Conservation (phyloP, 179 eudicot species). For the Heliamphora ciliata region DNA sequence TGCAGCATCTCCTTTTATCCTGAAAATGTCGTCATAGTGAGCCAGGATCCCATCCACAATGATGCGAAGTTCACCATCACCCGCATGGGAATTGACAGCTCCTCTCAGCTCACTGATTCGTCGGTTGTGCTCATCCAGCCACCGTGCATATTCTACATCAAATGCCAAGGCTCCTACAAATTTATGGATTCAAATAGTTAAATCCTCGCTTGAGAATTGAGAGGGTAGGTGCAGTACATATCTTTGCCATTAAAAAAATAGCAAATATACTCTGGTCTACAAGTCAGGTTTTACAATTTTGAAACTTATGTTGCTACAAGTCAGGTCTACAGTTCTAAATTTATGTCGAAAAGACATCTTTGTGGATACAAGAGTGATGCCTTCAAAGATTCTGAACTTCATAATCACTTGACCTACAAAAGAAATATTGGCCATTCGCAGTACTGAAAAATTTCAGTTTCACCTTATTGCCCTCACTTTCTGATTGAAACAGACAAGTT, state of each 20-base stretch:
- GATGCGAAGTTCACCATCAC: conserved; percentile 86
- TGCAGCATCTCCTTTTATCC: conserved; percentile 84
- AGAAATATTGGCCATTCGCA: too few relatives aligned
- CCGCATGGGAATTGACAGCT: conserved; percentile 88
- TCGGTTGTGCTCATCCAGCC: conserved; percentile 91
- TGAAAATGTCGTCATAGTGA: conserved; percentile 83
- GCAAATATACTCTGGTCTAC: not conserved
- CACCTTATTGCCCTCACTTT: too few relatives aligned
- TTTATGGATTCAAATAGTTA: conserved; percentile 7
- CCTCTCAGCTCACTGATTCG: conserved; percentile 79
- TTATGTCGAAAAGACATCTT: too few relatives aligned
- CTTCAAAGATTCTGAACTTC: too few relatives aligned
- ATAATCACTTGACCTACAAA: too few relatives aligned
- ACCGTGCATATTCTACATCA: conserved; percentile 86
- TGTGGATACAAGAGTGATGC: too few relatives aligned
- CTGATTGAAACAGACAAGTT: too few relatives aligned
- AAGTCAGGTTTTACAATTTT: too few relatives aligned
- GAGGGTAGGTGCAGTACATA: not conserved
- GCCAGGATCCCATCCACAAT: conserved; percentile 72
- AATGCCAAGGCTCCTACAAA: conserved; percentile 83
- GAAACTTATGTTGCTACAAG: too few relatives aligned
- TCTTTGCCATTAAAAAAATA: not conserved
- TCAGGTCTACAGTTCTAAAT: too few relatives aligned
- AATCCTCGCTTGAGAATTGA: not conserved
- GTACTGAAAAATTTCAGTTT: too few relatives aligned